Base-by-base conservation (phyloP, 257 asterid genomes). In the Orobanche coerulescens region DNA sequence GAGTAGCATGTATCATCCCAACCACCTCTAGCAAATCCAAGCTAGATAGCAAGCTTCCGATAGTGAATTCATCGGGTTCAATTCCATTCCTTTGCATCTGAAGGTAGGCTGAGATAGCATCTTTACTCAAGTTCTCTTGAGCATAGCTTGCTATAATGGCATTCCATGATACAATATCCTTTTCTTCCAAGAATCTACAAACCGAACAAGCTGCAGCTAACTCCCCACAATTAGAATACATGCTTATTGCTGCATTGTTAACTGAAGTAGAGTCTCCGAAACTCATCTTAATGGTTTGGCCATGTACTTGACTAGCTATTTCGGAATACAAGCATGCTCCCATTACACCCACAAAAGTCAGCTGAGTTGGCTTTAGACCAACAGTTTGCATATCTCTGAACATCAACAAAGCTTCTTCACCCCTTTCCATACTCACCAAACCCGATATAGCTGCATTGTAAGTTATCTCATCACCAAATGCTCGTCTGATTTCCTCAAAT, bases 141-240 rank as follows among this genome's bases (percentile, higher is more conserved):
- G 94, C 77, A 58, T 80, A 80, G 75, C 84, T 76, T n/a, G 83
- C 76, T 72, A 91, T 77, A 66, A 83, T 80, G 67, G 86, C 78
- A 72, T 91, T 88, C 97, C 97, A 91, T 0, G 95, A 78, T 25
- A 88, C 81, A 0, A 54, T 28, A 67, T 91, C 97, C 69, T 72
- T 88, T 39, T 74, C 77, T 11, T 67, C 54, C 25, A 88, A 67
- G 22, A 73, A 57, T 53, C 37, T 52, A 16, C 87, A 91, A 65
- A 83, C 70, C 61, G 57, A 57, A 67, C 51, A n/a, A 62, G 82
- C 91, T 36, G 82, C 65, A 56, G 65, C 62, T 16, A 80, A 34
- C 69, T 87, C 69, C 34, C 78, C 75, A 15, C 87, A 78, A 28
- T 62, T 80, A 5, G 90, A 72, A 68, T 87, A 91, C 97, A 91